phyloP scores from a whole-genome alignment of 495 filamentous ascomycete species.

The Melanomma pulvis-pyrius region DNA sequence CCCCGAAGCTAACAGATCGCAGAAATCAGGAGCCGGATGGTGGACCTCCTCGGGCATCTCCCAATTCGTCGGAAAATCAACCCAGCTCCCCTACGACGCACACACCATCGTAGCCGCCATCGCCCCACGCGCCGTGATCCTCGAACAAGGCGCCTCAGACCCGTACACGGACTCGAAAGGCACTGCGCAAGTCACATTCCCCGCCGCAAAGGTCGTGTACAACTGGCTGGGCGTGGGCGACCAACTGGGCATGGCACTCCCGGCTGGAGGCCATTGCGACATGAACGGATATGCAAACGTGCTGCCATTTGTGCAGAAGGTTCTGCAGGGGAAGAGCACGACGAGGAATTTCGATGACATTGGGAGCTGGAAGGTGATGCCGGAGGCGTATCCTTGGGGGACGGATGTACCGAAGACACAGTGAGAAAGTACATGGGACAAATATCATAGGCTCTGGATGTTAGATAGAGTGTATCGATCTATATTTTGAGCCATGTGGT shows the following conservation, averaged over 20 bases:
- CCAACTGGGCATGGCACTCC: conserved; percentile 55
- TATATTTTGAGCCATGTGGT: too few species aligned
- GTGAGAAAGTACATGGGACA: too few species aligned
- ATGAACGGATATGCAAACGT: conserved; percentile 54
- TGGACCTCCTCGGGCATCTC: conserved; percentile 54
- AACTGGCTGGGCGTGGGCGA: conserved; percentile 55
- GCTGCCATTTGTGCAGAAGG: conserved; percentile 55
- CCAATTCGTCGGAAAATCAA: conserved; percentile 54
- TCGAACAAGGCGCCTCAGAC: conserved; percentile 55
- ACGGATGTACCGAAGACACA: conserved; percentile 14
- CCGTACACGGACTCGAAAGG: conserved; percentile 56
- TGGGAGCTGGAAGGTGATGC: conserved; percentile 51
- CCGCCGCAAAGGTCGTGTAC: conserved; percentile 56
- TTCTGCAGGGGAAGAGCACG: conserved; percentile 53
- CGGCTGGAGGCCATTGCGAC: conserved; percentile 55
- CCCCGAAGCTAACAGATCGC: background rate
- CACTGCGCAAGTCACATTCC: conserved; percentile 54
- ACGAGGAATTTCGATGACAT: conserved; percentile 53
- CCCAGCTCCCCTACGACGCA: conserved; percentile 56
- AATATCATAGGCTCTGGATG: too few species aligned
- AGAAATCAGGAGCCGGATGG: conserved; percentile 56
- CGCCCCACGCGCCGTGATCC: conserved; percentile 56
- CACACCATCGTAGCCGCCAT: conserved; percentile 58
- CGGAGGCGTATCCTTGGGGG: conserved; percentile 54
- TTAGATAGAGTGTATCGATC: too few species aligned